These are phyloP conservation scores for Megacollybia marginata DNA, from an alignment of 768 basidiomycete species.

Conservation along the genomic window DNA sequence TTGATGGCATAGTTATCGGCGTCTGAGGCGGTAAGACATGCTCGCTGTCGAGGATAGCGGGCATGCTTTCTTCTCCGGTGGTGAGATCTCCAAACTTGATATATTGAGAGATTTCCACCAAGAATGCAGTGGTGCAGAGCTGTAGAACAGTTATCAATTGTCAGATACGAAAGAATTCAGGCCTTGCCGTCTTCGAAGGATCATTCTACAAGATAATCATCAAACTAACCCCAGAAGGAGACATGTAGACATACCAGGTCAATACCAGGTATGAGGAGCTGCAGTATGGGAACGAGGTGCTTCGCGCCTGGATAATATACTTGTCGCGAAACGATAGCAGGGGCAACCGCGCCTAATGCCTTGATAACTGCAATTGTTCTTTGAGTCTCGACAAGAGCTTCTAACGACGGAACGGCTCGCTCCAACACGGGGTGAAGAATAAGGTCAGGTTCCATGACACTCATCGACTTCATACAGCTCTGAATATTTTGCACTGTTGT, in stretches of 20 bases:
- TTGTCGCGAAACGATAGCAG: constrained; percentile 70
- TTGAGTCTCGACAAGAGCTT: constrained; percentile 85
- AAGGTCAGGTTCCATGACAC: constrained; percentile 78
- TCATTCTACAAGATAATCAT: constrained; percentile 46
- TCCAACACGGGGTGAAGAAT: constrained; percentile 78
- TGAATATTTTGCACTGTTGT: constrained; percentile 71
- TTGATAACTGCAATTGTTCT: constrained; percentile 83
- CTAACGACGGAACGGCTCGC: constrained; percentile 79
- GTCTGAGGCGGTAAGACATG: constrained; percentile 22
- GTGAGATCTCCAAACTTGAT: constrained; percentile 68
- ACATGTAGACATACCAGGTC: constrained; percentile 54
- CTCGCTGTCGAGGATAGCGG: constrained; percentile 23
- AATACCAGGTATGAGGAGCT: constrained; percentile 79
- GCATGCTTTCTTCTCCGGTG: constrained; percentile 21
- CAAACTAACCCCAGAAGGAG: background rate
- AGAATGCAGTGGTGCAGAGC: constrained; percentile 69
- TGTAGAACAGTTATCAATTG: constrained; percentile 17
- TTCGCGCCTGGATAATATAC: constrained; percentile 81
- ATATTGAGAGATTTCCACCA: constrained; percentile 69
- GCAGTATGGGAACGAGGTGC: constrained; percentile 70
- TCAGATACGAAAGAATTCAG: background rate
- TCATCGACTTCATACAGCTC: constrained; percentile 75
- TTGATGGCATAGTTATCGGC: background rate
- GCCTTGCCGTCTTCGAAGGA: constrained; percentile 64
- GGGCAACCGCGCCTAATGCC: constrained; percentile 73